Conservation (phyloP, 345 rosid genomes). For the Toxicodendron radicans region DNA sequence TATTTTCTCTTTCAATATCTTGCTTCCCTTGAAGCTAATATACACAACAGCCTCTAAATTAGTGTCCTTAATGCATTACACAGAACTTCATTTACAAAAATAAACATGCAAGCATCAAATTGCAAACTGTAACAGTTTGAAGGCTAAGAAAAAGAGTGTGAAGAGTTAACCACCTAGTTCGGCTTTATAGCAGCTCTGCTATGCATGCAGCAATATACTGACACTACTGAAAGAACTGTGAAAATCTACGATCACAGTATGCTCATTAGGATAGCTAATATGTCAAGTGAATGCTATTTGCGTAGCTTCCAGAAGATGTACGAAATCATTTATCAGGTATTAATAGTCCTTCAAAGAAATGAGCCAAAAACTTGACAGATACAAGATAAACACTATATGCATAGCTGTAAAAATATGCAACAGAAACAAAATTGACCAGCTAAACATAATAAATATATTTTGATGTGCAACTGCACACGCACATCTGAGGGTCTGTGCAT, state of each 20-base stretch:
- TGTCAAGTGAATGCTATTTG: neutral
- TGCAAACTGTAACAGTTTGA: neutral
- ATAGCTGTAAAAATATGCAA: neutral
- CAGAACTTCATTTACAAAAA: too few relatives aligned
- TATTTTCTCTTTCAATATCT: neutral
- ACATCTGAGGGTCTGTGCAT: too few relatives aligned
- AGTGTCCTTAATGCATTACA: neutral
- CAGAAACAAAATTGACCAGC: neutral
- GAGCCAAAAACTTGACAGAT: neutral
- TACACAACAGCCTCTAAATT: neutral
- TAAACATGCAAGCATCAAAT: neutral
- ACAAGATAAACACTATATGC: neutral
- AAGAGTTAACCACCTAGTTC: neutral
- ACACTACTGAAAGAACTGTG: neutral
- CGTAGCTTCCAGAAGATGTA: neutral
- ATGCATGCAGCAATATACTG: neutral
- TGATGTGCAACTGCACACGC: neutral
- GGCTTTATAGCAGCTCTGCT: neutral
- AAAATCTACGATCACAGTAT: neutral
- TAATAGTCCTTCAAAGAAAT: neutral
- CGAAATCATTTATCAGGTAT: neutral
- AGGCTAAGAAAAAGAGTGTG: neutral
- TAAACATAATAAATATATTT: neutral
- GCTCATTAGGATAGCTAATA: neutral
- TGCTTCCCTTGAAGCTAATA: neutral